Conservation (phyloP, 2,329 filamentous ascomycete genomes). For the Diplocarpon mali region DNA sequence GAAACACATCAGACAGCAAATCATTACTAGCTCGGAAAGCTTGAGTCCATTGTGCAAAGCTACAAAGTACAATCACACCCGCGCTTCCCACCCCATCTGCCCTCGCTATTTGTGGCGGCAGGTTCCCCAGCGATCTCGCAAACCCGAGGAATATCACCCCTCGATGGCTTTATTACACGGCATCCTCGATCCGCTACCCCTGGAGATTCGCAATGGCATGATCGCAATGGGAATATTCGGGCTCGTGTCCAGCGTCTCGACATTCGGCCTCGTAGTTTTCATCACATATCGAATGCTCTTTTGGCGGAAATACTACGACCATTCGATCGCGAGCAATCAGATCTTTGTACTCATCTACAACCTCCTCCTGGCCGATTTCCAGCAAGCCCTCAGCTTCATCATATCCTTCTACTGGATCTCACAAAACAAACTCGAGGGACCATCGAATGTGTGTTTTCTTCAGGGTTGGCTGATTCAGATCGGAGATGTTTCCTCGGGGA, state of each 20-base stretch:
- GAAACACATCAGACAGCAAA: too few species aligned
- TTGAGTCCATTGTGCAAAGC: too few species aligned
- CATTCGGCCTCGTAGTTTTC: conserved; percentile 32
- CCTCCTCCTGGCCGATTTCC: conserved; percentile 30
- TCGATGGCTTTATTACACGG: conserved; percentile 3
- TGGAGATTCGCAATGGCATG: conserved; percentile 79
- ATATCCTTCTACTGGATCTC: conserved; percentile 39
- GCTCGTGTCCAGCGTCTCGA: conserved; percentile 35
- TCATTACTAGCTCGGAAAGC: too few species aligned
- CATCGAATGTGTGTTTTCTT: conserved; percentile 36
- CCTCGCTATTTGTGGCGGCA: background rate
- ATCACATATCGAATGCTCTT: conserved; percentile 37
- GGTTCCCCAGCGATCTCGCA: background rate
- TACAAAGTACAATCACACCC: too few species aligned
- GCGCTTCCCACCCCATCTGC: too few species aligned
- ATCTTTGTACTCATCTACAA: conserved; percentile 45
- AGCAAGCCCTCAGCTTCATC: conserved; percentile 27
- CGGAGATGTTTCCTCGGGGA: conserved; percentile 39
- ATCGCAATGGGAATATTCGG: conserved; percentile 47
- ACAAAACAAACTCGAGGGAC: conserved; percentile 34
- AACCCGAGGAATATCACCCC: background rate
- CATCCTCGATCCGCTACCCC: conserved; percentile 78
- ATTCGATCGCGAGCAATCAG: conserved; percentile 32
- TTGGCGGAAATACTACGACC: conserved; percentile 27
- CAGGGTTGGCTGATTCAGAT: conserved; percentile 45